Evolutionary conservation across 2,329 filamentous ascomycete genomes (phyloP), one percentile per base, ranked within the genome.

Genomic region (Ophiostoma sp.): DNA sequence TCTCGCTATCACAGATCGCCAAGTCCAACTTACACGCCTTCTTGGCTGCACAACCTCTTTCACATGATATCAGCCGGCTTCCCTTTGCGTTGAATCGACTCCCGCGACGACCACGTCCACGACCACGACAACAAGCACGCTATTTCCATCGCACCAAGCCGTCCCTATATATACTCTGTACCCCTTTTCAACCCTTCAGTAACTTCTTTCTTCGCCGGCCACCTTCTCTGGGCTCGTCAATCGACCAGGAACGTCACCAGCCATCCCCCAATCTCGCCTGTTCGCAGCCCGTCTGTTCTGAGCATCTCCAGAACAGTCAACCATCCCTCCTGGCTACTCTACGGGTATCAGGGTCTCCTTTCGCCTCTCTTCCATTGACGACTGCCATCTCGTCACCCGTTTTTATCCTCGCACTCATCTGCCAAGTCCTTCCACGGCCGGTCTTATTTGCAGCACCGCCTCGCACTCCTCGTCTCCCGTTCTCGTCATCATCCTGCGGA

Each of bases 241-340:
- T 39, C 62, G 35, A 39, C 62, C 35, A 39, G 20, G 35, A 65
- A 23, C 62, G 62, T 65, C 62, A 23, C 62, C 62, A 35, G 23
- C n/a, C 62, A 39, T 5, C 20, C 17, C 7, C 35, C 15, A 65
- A 39, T 27, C 10, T 20, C 62, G 10, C 35, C 8, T 15, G 27
- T 31, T 33, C 54, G 54, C 13, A 27, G 54, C 27, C 60, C 60
- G 60, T 64, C 60, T 41, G 62, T 65, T 65, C 62, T 39, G 62
- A 65, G 62, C 35, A 39, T 65, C 20, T 39, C 62, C 62, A 65
- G 62, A 65, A 65, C 62, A 65, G 62, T 20, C 67, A 69, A 71
- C 67, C 70, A 69, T 35, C 64, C 67, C 70, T 69, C 67, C 70
- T 71, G 70, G 70, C 70, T 69, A 69, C 68, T 68, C 64, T 36